Evolutionary conservation across 345 rosid genomes (phyloP).

Genomic region (Iberis pinnata): DNA sequence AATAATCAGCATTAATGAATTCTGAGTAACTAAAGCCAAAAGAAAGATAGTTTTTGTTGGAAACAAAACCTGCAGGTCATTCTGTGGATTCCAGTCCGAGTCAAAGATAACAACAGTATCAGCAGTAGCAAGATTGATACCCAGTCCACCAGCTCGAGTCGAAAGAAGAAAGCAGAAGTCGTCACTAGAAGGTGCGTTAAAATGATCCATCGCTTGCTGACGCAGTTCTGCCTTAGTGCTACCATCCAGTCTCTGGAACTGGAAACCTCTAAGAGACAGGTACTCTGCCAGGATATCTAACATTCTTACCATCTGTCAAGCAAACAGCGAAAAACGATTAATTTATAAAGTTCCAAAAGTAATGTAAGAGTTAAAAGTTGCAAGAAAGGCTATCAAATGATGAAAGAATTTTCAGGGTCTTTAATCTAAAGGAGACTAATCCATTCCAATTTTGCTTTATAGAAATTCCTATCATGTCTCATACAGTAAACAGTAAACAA

Average conservation of each 20-base stretch:
- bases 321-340: constrained; percentile 13
- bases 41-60: neutral
- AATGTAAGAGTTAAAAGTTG: constrained; percentile 6
- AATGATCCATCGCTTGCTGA: constrained; percentile 99
- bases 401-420: neutral
- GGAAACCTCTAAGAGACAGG: constrained; percentile 89
- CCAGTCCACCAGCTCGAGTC: constrained; percentile 98
- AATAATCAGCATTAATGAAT: constrained; percentile 8
- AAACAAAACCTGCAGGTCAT: constrained; percentile 78
- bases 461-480: too few species aligned
- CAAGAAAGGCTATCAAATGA: constrained; percentile 10
- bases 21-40: constrained; percentile 8
- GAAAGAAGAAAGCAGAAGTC: constrained; percentile 99
- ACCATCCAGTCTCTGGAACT: constrained; percentile 98
- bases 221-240: constrained; percentile 99
- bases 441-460: too few species aligned
- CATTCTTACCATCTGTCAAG: constrained; percentile 93
- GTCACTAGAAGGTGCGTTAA: constrained; percentile 96
- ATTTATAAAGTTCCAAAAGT: neutral
- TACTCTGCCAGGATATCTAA: constrained; percentile 91
- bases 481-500: neutral
- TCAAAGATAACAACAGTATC: constrained; percentile 99
- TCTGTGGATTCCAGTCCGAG: constrained; percentile 99
- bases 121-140: constrained; percentile 96
- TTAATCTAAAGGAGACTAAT: too few species aligned